Conservation (phyloP, 805 yeast species). For the Pichia membranifaciens region DNA sequence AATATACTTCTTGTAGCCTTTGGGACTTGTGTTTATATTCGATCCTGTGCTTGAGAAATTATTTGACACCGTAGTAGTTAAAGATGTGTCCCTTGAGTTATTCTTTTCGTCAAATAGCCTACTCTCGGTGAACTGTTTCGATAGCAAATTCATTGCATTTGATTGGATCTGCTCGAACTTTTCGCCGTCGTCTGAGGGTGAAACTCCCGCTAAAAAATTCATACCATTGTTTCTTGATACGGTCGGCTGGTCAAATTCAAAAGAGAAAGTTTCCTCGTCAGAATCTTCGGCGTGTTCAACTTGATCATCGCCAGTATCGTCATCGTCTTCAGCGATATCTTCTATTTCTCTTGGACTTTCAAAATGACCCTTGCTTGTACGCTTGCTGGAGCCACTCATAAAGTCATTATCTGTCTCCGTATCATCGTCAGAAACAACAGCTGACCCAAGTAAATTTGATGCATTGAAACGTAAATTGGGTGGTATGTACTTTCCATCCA, state of each 20-base stretch:
- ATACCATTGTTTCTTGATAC: background rate
- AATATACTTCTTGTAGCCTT: constrained; percentile 31
- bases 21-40: constrained; percentile 16
- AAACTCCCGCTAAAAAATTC: background rate
- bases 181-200: background rate
- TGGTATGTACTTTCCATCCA: constrained; percentile 58
- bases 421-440: constrained; percentile 28
- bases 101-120: constrained; percentile 10
- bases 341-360: background rate
- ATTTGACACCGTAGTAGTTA: constrained; percentile 22
- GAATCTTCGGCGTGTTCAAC: background rate
- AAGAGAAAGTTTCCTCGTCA: constrained; percentile 33
- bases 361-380: background rate
- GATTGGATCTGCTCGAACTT: constrained; percentile 9
- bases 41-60: constrained; percentile 25
- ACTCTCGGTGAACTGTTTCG: constrained; percentile 15
- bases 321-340: constrained; percentile 4
- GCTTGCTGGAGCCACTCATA: background rate
- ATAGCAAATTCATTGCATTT: constrained; percentile 12
- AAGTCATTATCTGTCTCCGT: constrained; percentile 20
- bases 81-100: constrained; percentile 25
- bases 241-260: constrained; percentile 25
- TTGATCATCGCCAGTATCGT: constrained; percentile 23
- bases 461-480: constrained; percentile 40
- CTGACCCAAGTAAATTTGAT: constrained; percentile 15